Evolutionary conservation across 2,329 filamentous ascomycete genomes (phyloP), one percentile per base, ranked within the genome.

Genomic region (Monosporascus sp.): DNA sequence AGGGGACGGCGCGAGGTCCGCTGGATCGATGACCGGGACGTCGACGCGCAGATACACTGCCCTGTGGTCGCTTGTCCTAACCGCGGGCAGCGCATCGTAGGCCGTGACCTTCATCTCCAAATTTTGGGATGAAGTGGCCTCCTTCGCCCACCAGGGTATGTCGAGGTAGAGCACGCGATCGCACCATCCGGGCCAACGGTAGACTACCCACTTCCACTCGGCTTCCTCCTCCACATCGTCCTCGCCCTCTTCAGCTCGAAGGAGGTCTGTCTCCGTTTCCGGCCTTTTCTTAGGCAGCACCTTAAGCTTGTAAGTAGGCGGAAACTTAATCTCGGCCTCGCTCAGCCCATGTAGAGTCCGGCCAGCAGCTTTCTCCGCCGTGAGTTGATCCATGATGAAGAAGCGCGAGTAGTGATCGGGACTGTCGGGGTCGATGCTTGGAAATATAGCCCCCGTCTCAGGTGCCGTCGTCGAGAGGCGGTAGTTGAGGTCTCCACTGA

Each of bases 401-500:
- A 95, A 85, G 20, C 78, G 75, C 1, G 79, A 76, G 65, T 83
- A 91, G 71, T 93, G 83, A 44, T 81, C 71, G 26, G 73, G 69
- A 7, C 83, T 82, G 22, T 80, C 77, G 54, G 64, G 80, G 67
- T 72, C 80, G 63, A 66, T 78, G 75, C 69, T 86, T 70, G 62
- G 94, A 82, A 80, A 91, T 49, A 64, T 76, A 49, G 89, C 85
- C 2, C 77, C 72, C 0, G 80, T 74, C 0, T 77, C 73, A 0
- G 92, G 91, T 0, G 80, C 75, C 1, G 77, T 79, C 57, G 85
- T 80, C 7, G 86, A 84, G 19, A 93, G 95, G 61, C 94, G 88
- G 72, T 99, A 99, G 76, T 99, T 99, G 56, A 99, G 80, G 69
- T 99, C 94, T 24, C 94, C 94, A 0, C 87, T 88, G 47, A 97